These are phyloP conservation scores for Echinosophora koreensis DNA, from an alignment of 306 rosid species.

Conservation along the genomic window DNA sequence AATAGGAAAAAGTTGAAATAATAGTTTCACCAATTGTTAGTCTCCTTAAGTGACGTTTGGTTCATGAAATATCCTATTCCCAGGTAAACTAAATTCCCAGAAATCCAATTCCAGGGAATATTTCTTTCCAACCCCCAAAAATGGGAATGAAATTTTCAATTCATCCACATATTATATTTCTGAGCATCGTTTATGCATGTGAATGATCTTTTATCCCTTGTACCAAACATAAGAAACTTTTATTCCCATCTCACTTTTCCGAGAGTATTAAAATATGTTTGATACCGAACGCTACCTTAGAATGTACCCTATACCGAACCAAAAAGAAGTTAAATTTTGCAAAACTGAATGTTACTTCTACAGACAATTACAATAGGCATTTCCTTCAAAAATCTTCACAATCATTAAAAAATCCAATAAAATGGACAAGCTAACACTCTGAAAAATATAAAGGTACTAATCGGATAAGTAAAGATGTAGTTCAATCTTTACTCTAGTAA, in stretches of 20 bases:
- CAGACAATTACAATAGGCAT: background rate
- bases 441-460: conserved; percentile 6
- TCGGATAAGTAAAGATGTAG: background rate
- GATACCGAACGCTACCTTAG: no score
- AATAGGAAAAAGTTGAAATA: background rate
- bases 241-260: no score
- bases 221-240: no score
- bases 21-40: background rate
- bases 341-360: conserved; percentile 15
- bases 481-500: background rate
- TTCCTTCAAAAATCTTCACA: conserved; percentile 8
- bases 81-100: no score
- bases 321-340: background rate
- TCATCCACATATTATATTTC: no score
- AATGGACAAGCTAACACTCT: background rate
- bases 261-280: no score
- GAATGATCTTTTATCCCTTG: no score
- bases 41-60: background rate
- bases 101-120: no score
- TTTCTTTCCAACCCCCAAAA: no score
- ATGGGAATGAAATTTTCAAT: no score
- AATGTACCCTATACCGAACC: background rate
- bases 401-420: background rate
- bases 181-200: no score
- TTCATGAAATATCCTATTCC: no score